phyloP scores from a whole-genome alignment of 176 grass and related monocot species.

The Juncus inflexus region DNA sequence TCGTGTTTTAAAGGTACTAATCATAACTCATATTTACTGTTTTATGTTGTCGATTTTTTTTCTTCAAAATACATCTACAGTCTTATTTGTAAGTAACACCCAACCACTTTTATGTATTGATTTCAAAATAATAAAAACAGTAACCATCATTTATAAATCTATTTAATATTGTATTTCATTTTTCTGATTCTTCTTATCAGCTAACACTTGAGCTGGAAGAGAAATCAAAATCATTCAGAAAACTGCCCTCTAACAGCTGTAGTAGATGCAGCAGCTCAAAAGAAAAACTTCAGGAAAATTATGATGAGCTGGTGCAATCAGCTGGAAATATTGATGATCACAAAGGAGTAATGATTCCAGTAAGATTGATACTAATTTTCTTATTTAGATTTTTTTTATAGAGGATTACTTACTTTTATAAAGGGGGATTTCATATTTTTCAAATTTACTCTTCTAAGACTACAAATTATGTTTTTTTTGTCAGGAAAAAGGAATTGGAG shows the following conservation, averaged over 20 bases:
- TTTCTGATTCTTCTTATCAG: constrained; percentile 8
- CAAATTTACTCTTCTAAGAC: background rate
- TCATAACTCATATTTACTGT: background rate
- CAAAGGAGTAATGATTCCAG: background rate
- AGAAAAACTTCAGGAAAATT: constrained; percentile 12
- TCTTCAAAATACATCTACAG: background rate
- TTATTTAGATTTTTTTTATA: background rate
- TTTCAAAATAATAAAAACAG: background rate
- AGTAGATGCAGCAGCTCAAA: background rate
- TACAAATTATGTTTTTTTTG: background rate
- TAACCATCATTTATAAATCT: background rate
- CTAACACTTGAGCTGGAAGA: constrained; percentile 22
- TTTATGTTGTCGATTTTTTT: background rate
- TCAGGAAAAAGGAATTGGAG: constrained; percentile 1
- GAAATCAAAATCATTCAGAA: constrained; percentile 12
- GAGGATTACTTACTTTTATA: background rate
- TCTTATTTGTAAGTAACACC: background rate
- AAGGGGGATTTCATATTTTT: background rate
- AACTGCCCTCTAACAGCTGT: background rate
- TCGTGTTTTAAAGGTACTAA: constrained; percentile 26
- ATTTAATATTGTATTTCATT: background rate
- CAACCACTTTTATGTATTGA: background rate
- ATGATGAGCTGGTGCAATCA: background rate
- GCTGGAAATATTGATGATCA: background rate
- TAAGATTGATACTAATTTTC: background rate